Conservation (phyloP, 2,329 filamentous ascomycete genomes). For the Botrytis medusae region DNA sequence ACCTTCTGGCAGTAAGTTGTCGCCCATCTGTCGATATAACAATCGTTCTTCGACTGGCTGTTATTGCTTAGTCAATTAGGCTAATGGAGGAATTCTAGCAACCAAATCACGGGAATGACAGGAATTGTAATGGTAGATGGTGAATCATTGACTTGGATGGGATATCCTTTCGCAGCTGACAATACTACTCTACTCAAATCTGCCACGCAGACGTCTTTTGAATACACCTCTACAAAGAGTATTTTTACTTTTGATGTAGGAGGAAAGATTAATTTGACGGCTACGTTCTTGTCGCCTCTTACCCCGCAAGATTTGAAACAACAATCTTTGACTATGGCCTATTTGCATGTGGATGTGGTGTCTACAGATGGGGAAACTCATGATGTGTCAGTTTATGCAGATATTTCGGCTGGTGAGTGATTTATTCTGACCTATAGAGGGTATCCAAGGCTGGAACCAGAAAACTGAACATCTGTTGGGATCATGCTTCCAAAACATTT, state of each 20-base stretch:
- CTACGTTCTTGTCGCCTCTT: conserved; percentile 70
- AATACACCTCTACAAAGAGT: conserved; percentile 72
- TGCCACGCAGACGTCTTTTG: conserved; percentile 61
- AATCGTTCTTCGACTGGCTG: not conserved
- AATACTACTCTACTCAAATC: conserved; percentile 33
- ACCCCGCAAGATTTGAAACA: conserved; percentile 64
- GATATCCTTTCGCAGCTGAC: conserved; percentile 48
- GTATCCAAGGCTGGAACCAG: not conserved
- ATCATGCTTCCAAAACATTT: not conserved
- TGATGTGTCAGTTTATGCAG: conserved; percentile 68
- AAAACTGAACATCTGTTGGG: not conserved
- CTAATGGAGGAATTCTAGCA: conserved; percentile 42
- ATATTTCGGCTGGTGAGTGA: conserved; percentile 64
- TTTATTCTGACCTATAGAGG: not conserved
- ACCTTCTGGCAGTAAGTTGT: conserved; percentile 63
- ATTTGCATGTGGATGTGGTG: conserved; percentile 62
- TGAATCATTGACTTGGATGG: conserved; percentile 63
- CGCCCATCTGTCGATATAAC: not conserved
- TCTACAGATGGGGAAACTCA: conserved; percentile 64
- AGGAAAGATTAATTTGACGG: conserved; percentile 60
- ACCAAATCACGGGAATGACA: conserved; percentile 61
- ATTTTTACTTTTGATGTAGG: conserved; percentile 67
- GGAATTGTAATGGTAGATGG: conserved; percentile 70
- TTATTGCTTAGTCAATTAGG: not conserved
- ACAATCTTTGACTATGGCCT: conserved; percentile 70